Conservation (phyloP, 2,329 filamentous ascomycete genomes). For the Penicillium rolfsii region DNA sequence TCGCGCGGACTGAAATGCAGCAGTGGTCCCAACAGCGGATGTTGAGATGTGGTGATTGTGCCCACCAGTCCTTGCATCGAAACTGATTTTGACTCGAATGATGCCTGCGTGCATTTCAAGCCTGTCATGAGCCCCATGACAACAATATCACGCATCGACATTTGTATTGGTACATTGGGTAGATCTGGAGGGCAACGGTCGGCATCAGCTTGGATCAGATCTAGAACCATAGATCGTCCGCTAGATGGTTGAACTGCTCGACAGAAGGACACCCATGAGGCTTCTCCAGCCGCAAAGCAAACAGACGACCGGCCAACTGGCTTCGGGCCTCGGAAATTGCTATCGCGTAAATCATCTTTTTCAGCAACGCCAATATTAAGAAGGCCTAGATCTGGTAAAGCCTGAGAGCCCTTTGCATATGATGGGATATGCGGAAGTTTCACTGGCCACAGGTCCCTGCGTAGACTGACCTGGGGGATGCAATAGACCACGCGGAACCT, state of each 20-base stretch:
- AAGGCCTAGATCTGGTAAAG: not conserved
- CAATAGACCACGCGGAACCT: conserved; percentile 7
- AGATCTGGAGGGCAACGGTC: conserved; percentile 8
- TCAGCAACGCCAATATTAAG: not conserved
- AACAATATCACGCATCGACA: conserved; percentile 11
- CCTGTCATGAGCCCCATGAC: conserved; percentile 11
- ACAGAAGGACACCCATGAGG: conserved; percentile 10
- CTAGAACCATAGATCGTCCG: conserved; percentile 6
- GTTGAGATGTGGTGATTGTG: conserved; percentile 10
- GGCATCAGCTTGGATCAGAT: conserved; percentile 6
- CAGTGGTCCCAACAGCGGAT: conserved; percentile 4
- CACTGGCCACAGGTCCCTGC: conserved; percentile 1
- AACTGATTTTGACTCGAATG: conserved; percentile 7
- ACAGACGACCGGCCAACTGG: not conserved
- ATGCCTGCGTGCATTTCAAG: conserved; percentile 10
- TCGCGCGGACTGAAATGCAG: conserved; percentile 10
- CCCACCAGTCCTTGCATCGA: conserved; percentile 8
- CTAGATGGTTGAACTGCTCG: conserved; percentile 5
- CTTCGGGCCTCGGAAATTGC: no score
- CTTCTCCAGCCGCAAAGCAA: conserved; percentile 5
- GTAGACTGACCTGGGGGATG: conserved; percentile 5
- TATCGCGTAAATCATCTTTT: not conserved
- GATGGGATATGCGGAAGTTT: conserved; percentile 9
- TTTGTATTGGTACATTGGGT: conserved; percentile 9
- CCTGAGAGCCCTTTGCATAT: not conserved